Percentiles rank a stretch among this genome's conserved stretches.
phyloP scores from a whole-genome alignment of 164 flowering plant species.

The Tetracentron sinense region DNA sequence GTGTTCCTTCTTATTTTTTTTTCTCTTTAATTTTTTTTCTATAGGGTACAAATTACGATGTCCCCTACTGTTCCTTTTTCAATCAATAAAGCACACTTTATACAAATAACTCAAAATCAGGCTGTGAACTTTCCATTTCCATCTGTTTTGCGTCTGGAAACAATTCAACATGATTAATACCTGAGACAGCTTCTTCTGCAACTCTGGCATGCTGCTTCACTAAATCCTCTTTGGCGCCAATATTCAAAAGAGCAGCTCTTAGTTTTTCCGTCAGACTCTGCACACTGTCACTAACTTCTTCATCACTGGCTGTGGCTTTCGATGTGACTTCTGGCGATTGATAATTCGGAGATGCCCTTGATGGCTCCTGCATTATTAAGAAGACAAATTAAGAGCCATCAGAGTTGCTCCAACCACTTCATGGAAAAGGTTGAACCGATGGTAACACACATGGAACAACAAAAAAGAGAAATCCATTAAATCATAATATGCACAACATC shows the following conservation, averaged over 20 bases:
- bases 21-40: not conserved
- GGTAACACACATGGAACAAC: too few species aligned
- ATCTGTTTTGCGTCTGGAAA: not conserved
- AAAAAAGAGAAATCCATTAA: too few species aligned
- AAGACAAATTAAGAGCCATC: not conserved
- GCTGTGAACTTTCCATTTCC: not conserved
- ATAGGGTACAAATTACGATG: too few species aligned
- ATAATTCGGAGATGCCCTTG: constrained; percentile 44
- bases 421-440: not conserved
- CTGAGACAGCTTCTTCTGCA: too few species aligned
- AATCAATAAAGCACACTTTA: not conserved
- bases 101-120: not conserved
- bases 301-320: constrained; percentile 28
- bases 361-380: constrained; percentile 24
- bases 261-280: constrained; percentile 57
- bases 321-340: constrained; percentile 80
- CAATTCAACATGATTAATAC: constrained; percentile 18
- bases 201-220: constrained; percentile 62
- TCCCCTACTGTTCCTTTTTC: not conserved
- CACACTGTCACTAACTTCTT: constrained; percentile 40
- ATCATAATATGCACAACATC: too few species aligned
- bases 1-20: too few species aligned
- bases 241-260: constrained; percentile 70
- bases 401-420: not conserved
- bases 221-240: too few species aligned